Evolutionary conservation across 2,329 filamentous ascomycete species (phyloP), one percentile per base, ranked within the genome.

Genomic region (Trichoderma endophyticum): DNA sequence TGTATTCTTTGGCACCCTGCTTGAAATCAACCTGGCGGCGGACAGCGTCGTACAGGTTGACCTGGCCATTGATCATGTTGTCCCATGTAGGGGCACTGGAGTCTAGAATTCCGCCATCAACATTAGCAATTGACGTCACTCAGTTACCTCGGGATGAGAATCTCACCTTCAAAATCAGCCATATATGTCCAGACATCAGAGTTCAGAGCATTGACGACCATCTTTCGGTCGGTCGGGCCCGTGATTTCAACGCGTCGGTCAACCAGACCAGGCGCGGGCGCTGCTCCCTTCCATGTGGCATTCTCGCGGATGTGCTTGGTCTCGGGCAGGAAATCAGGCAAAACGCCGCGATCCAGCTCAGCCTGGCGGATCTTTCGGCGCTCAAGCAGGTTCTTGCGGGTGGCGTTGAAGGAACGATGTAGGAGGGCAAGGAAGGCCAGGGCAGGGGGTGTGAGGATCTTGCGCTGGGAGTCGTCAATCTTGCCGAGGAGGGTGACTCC

Each of bases 121-220:
- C 3, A n/a, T 72, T 70, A 72, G 71, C 51, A 21, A 66, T 43
- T 14, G 3, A 8, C 6, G 3, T 36, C n/a, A n/a, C 24, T 8
- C 57, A 39, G 3, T 11, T 32, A 18, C 11, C 28, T 30, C 24
- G 3, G 21, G 5, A 32, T 26, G 6, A 48, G 24, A 18, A 70
- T 54, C 88, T 78, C 82, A 96, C 95, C 95, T 85, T 99, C 96
- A 77, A 99, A 97, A 83, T 99, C 96, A 62, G 96, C 96, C 96
- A 99, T 99, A 80, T 98, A 99, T 71, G 95, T 98, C 92, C 93
- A 98, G 28, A 98, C 96, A 79, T 98, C 89, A 60, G 95, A 92
- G 83, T 98, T 99, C 81, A 98, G 81, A 11, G 96, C 96, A 82
- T 99, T 99, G 74, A 98, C 93, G 62, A 98, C 94, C 96, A 99